A percentile compares a stretch with the other conserved stretches of the same genome.
phyloP scores from a whole-genome alignment of 768 basidiomycete genomes.

The Cystofilobasidium ferigula region DNA sequence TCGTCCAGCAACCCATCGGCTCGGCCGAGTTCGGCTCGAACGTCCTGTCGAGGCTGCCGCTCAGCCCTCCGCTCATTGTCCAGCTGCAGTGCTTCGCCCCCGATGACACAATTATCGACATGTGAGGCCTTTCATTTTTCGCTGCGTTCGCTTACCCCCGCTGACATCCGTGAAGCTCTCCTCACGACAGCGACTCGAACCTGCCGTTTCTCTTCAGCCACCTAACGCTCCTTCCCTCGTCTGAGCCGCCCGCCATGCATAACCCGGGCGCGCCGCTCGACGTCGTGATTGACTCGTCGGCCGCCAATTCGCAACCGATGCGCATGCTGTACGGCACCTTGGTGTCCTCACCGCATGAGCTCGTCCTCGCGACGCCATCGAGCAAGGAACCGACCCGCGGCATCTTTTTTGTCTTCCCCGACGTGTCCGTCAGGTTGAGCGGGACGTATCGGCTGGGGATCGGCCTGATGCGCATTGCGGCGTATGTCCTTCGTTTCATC shows the following conservation, averaged over 20 bases:
- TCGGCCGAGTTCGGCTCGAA: conserved; percentile 19
- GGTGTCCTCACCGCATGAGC: conserved; percentile 21
- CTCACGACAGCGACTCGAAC: conserved; percentile 2
- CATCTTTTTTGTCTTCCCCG: conserved; percentile 23
- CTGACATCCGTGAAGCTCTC: background rate
- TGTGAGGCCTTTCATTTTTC: conserved; percentile 8
- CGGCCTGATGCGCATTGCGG: conserved; percentile 22
- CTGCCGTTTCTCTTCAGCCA: conserved; percentile 24
- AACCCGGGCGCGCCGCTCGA: background rate
- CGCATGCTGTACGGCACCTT: conserved; percentile 26
- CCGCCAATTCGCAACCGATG: background rate
- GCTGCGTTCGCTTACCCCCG: background rate
- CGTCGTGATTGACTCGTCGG: conserved; percentile 5
- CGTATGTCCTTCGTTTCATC: conserved; percentile 6
- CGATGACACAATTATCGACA: background rate
- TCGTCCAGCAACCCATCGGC: conserved; percentile 18
- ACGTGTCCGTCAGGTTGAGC: conserved; percentile 17
- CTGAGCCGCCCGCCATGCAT: background rate
- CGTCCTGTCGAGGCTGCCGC: conserved; percentile 25
- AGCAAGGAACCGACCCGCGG: background rate
- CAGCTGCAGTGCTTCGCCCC: conserved; percentile 13
- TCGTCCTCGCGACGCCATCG: background rate
- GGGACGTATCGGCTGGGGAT: conserved; percentile 14
- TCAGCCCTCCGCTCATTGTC: conserved; percentile 23
- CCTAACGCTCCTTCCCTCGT: conserved; percentile 15